Evolutionary conservation across 257 asterid genomes (phyloP), one percentile per base, ranked within the genome.

Genomic region (Solanum rostratum): DNA sequence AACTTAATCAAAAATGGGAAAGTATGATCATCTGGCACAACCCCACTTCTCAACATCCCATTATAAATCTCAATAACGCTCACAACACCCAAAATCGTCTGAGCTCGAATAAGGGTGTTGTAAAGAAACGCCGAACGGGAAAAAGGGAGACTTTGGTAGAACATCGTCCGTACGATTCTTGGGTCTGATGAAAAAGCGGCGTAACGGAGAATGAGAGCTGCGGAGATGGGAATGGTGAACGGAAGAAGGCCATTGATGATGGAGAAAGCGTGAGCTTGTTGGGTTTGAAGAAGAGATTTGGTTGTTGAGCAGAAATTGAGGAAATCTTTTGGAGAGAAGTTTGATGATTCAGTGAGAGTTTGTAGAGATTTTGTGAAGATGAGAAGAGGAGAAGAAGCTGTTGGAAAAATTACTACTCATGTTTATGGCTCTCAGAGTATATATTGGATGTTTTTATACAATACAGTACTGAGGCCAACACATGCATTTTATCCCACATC

Each of bases 201-300:
- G 88, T 94, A 94, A 6, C 97, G 91, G 79, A 93, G 97, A 37
- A 94, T 90, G 84, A 93, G 94, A 45, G 95, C 91, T 14, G 96
- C 92, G 68, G 90, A 86, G 18, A 93, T 78, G 83, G 98, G 89
- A 78, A 91, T 86, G 83, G 95, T 93, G 88, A 24, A 80, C 20
- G 98, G 97, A 29, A 94, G 91, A 82, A 86, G 86, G 80, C 95
- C 96, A 55, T 83, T 87, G 73, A 88, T 74, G 85, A 90, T 15
- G 83, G 93, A 89, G 3, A 86, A 60, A 41, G 98, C 94, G 86
- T 94, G 97, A 60, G 90, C 84, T 90, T 90, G 91, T 86, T 90
- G 90, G 83, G 93, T 90, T 85, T 91, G 90, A 84, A 85, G 78
- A 57, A 92, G 88, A 18, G 93, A 88, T 10, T 80, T 87, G 0